phyloP scores from a whole-genome alignment of 345 rosid genomes.

The Murraya paniculata region DNA sequence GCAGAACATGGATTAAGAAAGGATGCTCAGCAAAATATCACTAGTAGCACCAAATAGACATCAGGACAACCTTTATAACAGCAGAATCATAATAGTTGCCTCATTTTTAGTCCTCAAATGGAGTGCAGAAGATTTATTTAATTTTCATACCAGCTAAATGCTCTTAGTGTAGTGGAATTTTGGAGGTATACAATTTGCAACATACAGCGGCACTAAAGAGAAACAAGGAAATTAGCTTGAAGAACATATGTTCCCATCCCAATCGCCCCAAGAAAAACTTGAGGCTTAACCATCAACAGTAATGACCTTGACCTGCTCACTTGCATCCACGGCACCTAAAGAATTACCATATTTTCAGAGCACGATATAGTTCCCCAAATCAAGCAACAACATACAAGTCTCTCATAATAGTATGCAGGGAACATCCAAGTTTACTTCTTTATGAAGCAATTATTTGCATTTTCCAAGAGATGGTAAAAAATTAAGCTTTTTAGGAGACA shows the following conservation, averaged over 20 bases:
- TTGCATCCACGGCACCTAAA: slow-evolving; percentile 94
- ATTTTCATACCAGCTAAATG: not conserved
- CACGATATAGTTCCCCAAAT: slow-evolving; percentile 8
- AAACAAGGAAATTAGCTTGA: slow-evolving; percentile 1
- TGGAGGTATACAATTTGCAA: not conserved
- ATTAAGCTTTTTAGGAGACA: not conserved
- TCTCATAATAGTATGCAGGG: not conserved
- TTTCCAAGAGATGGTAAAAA: slow-evolving; percentile 1
- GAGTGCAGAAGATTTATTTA: not conserved
- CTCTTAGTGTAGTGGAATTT: not conserved
- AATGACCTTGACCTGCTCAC: slow-evolving; percentile 86
- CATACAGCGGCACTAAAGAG: not conserved
- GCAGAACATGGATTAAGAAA: not conserved
- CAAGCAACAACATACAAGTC: not conserved
- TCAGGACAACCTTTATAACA: not conserved
- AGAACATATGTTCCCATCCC: slow-evolving; percentile 70
- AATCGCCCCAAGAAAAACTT: slow-evolving; percentile 65
- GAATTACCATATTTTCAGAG: slow-evolving; percentile 20
- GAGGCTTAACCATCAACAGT: slow-evolving; percentile 70
- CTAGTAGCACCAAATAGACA: not conserved
- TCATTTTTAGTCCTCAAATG: not conserved
- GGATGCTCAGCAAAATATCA: not conserved
- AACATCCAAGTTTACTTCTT: not conserved
- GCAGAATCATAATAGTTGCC: not conserved
- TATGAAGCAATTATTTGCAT: not conserved